Evolutionary conservation across 495 filamentous ascomycete species (phyloP).

Genomic region (Neurospora sp.): DNA sequence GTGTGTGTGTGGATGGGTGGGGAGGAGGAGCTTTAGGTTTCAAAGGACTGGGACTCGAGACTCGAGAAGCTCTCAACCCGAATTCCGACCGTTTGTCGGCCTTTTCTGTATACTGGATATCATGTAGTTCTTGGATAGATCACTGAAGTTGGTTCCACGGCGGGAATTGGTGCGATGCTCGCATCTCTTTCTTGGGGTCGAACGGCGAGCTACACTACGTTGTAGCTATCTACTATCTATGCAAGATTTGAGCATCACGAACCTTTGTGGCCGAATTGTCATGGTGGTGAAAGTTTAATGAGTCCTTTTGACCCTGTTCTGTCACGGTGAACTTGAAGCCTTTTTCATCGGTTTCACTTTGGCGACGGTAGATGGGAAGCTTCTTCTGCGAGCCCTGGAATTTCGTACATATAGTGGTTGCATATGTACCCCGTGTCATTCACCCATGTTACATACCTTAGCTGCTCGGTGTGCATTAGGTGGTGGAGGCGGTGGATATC

Average conservation of each 20-base stretch:
- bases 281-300: not conserved
- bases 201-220: not conserved
- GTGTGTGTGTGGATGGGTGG: not conserved
- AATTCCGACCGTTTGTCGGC: not conserved
- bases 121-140: not conserved
- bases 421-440: not conserved
- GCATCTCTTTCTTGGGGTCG: not conserved
- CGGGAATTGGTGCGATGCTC: not conserved
- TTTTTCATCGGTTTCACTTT: not conserved
- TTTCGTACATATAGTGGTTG: conserved; percentile 1
- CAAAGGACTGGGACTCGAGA: not conserved
- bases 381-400: not conserved
- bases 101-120: not conserved
- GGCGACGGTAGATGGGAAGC: not conserved
- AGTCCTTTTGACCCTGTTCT: not conserved
- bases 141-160: not conserved
- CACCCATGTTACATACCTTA: not conserved
- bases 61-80: not conserved
- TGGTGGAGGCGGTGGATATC: not conserved
- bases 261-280: not conserved
- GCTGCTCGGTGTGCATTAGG: not conserved
- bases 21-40: not conserved
- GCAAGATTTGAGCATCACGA: not conserved
- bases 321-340: not conserved
- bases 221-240: not conserved